Conservation (phyloP, 2,329 filamentous ascomycete species). For the Knufia fluminis region DNA sequence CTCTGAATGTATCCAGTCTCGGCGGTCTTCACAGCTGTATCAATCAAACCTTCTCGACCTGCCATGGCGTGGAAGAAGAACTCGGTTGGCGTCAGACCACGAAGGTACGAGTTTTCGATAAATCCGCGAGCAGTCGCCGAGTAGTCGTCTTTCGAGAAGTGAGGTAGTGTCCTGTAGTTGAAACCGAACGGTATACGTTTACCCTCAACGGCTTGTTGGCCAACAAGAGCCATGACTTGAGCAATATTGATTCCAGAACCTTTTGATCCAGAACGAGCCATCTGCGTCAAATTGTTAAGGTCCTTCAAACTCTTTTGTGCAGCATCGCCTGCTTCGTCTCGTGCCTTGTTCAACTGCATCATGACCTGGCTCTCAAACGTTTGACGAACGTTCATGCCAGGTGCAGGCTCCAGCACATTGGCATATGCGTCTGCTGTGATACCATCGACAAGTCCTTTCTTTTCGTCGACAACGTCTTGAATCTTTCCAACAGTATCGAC, state of each 20-base stretch:
- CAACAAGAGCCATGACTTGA: constrained; percentile 96
- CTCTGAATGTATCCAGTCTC: constrained; percentile 99
- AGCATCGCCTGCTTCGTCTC: constrained; percentile 89
- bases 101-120: constrained; percentile 96
- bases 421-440: constrained; percentile 71
- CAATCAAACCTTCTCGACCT: constrained; percentile 98
- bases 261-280: constrained; percentile 95
- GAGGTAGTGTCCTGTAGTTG: constrained; percentile 92
- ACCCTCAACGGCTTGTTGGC: constrained; percentile 95
- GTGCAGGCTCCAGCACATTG: constrained; percentile 81
- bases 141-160: constrained; percentile 99
- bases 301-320: constrained; percentile 91
- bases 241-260: constrained; percentile 99
- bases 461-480: constrained; percentile 66
- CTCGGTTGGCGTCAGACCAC: constrained; percentile 86
- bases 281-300: constrained; percentile 90
- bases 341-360: constrained; percentile 84
- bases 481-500: constrained; percentile 74
- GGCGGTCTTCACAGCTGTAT: constrained; percentile 98
- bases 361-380: constrained; percentile 98
- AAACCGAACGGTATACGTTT: constrained; percentile 99
- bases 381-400: constrained; percentile 97
- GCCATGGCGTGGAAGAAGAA: constrained; percentile 99
- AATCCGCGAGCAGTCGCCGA: constrained; percentile 95
- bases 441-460: constrained; percentile 70